These are phyloP conservation scores for Suillus weaverae DNA, from an alignment of 768 basidiomycete genomes.

Conservation along the genomic window DNA sequence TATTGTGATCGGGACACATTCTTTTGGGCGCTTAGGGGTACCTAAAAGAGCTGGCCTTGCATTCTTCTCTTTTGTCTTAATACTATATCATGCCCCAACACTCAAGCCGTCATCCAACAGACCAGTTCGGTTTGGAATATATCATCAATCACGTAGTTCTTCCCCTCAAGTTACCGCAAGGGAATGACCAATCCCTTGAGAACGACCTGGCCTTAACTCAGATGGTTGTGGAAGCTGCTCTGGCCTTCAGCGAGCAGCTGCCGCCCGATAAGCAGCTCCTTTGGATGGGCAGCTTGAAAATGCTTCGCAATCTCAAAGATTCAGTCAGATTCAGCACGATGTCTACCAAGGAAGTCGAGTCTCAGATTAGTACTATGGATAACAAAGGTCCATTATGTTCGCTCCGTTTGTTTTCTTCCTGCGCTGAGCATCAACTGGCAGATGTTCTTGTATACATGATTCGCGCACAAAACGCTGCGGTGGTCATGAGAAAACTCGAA, in stretches of 20 bases:
- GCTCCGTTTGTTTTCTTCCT: neutral
- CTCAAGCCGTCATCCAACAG: neutral
- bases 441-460: conserved; percentile 41
- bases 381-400: conserved; percentile 10
- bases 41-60: neutral
- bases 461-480: conserved; percentile 47
- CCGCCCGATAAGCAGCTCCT: conserved; percentile 7
- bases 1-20: neutral
- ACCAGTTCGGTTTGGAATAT: conserved; percentile 23
- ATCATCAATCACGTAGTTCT: conserved; percentile 44
- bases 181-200: conserved; percentile 28
- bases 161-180: conserved; percentile 42
- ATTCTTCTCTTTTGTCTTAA: neutral
- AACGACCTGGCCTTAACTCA: conserved; percentile 30
- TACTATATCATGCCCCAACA: neutral
- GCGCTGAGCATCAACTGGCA: conserved; percentile 17
- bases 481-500: conserved; percentile 38
- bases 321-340: conserved; percentile 6
- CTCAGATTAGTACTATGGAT: conserved; percentile 21
- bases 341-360: conserved; percentile 14
- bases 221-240: conserved; percentile 19
- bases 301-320: conserved; percentile 29
- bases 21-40: neutral
- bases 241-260: conserved; percentile 18
- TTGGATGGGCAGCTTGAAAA: conserved; percentile 34